Evolutionary conservation across 108 stramenopile genomes (phyloP).

Genomic region (Nitzschia sp.): DNA sequence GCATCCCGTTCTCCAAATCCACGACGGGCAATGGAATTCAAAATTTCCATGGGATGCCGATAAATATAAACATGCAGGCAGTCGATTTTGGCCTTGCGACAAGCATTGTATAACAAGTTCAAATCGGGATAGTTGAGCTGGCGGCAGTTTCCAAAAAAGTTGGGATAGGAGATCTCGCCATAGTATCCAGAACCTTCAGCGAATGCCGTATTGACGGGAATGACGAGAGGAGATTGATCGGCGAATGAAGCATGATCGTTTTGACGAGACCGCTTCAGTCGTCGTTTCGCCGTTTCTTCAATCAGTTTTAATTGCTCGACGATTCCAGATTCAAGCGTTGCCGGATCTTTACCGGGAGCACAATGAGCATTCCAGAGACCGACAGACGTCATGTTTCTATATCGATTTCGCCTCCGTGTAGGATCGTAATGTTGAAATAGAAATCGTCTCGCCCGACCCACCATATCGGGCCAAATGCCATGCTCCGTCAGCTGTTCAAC

Average conservation of each 20-base stretch:
- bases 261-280: background rate
- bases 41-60: conserved; percentile 14
- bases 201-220: background rate
- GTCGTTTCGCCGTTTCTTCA: background rate
- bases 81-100: conserved; percentile 20
- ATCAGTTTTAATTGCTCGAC: background rate
- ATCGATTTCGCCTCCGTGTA: too few species aligned
- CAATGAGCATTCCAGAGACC: conserved; percentile 6
- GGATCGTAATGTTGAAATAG: background rate
- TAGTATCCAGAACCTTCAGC: background rate
- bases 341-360: background rate
- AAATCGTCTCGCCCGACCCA: background rate
- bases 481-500: background rate
- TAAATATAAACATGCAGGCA: conserved; percentile 20
- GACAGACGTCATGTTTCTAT: background rate
- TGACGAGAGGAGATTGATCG: background rate
- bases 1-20: background rate
- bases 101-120: conserved; percentile 20
- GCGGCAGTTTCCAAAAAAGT: conserved; percentile 12
- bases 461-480: background rate
- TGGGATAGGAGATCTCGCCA: conserved; percentile 27
- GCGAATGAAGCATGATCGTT: background rate
- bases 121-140: conserved; percentile 27
- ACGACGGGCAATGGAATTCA: background rate
- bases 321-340: background rate